Base-by-base conservation (phyloP, 2,329 filamentous ascomycete genomes). In the Nemania sp. region DNA sequence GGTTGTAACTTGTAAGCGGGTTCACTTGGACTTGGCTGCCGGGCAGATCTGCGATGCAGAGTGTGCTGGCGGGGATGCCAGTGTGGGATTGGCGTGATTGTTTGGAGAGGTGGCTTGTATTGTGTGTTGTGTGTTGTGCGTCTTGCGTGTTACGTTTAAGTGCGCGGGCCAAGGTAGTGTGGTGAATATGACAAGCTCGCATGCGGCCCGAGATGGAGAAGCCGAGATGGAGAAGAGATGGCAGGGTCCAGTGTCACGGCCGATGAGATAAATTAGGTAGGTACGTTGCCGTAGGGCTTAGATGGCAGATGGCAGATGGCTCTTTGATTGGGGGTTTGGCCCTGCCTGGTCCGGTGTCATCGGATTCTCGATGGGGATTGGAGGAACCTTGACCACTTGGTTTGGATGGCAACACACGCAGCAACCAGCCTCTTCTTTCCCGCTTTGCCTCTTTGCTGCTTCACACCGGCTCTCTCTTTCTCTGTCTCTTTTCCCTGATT, bases 181-280 rank as follows among this genome's bases (percentile, higher is more conserved):
- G 54, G 24, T 37, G 41, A 63, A 64, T 64, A 57, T 61, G 63
- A 66, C 66, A 68, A 66, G 64, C 60, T 64, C 65, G 61, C 57
- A 62, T 60, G 64, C 58, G 62, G 58, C 57, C 52, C 49, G 50
- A 53, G 49, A 51, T 48, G 36, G 42, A 41, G 30, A 42, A 44
- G 28, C 52, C 49, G 50, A 53, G 49, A 51, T 48, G 36, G 42
- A 41, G 30, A 42, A 44, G 28, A 47, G 33, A 54, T 39, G 48
- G 37, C 34, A 51, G 42, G 36, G 36, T 43, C 48, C 57, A 56
- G 62, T 64, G 59, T 61, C 61, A 64, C 62, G 60, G 48, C 49
- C 48, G 56, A 52, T 47, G 53, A 55, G 52, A 61, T 61, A 65
- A 62, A 66, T 46, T 58, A 61, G 53, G 59, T 47, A 61, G 50